Base-by-base conservation (phyloP, 352 stramenopile genomes). In the Globisporangium emineosum region DNA sequence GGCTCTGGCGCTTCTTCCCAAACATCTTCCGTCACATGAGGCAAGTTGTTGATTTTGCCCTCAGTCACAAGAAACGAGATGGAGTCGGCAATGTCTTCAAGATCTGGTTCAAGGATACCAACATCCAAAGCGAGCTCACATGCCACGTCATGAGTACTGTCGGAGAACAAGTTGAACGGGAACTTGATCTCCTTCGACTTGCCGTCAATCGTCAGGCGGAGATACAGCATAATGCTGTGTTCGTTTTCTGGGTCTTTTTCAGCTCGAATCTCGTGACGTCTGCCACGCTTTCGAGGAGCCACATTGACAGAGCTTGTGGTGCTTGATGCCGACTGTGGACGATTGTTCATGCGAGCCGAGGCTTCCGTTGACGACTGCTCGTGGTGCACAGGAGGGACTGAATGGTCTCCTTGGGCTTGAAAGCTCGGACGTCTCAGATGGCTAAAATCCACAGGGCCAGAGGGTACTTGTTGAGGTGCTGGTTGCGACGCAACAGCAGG, bases 141-240 rank as follows among this genome's bases (percentile, higher is more conserved):
- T n/a, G 91, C 93, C 47, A 98, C 91, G 71, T 98, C 89, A 59
- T 98, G 87, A 17, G 92, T 86, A 70, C 93, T 96, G 73, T 98
- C 94, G 33, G 94, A 88, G 25, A 98, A 96, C 51, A 98, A 74
- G 71, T 98, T 95, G 82, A 98, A 98, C 17, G 93, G 88, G 77
- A 98, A 98, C 81, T 98, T 96, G 62, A 98, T 97, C 62, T 97
- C 96, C 73, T 98, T 96, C n/a, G 90, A 97, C 72, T 97, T 95
- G 70, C 90, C 86, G 66, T 94, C 83, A 40, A 94, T 86, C 64
- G 86, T 89, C 63, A 94, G 87, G n/a, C 86, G 90, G 42, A 98
- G 75, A 57, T 94, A 97, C 51, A 98, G 53, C 60, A 92, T 57
- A 37, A 94, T 91, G 42, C 83, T 93, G 75, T 93, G 87, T 27